Evolutionary conservation across 2,329 filamentous ascomycete genomes (phyloP), one percentile per base, ranked within the genome.

Genomic region (Cordyceps cicadae): DNA sequence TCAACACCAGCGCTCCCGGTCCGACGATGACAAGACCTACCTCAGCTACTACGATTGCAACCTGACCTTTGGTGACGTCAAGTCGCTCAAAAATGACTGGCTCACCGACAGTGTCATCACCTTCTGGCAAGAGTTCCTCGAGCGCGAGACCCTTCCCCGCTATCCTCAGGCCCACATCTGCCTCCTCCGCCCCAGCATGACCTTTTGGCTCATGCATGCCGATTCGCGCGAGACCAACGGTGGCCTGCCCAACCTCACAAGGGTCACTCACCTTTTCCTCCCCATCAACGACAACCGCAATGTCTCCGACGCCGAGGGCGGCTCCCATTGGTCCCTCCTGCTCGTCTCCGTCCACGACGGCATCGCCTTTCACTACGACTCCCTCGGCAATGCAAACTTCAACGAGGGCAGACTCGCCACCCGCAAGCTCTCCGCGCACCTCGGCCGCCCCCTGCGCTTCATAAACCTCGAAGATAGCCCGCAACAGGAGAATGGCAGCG

Each of bases 111-210:
- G 96, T 77, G 92, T 92, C 67, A 97, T 99, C 66, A 88, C 91
- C 55, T 97, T 99, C 72, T 99, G 94, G 93, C 90, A 97, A 81
- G 93, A 97, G 82, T 96, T 86, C 72, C 86, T 99, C 65, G 94
- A 99, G 74, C 90, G 87, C 64, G 93, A 97, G 77, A 87, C 91
- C 63, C 86, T 99, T 32, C 79, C 80, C 34, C 84, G 86, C 67
- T 96, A 89, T 71, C 89, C 90, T 11, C 86, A 89, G 70, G 91
- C 91, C 21, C 85, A 91, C 64, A 96, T 99, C 71, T 82, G 93
- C 63, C 89, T 99, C 61, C 86, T 99, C 32, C 89, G 93, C 14
- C 94, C 94, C 0, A 90, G 87, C 69, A 96, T 97, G 89, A 87
- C 90, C 60, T 95, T 94, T 72, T 86, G 97, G 74, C 84, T 97